Evolutionary conservation across 2,329 filamentous ascomycete genomes (phyloP).

Genomic region (Scedosporium dehoogii): DNA sequence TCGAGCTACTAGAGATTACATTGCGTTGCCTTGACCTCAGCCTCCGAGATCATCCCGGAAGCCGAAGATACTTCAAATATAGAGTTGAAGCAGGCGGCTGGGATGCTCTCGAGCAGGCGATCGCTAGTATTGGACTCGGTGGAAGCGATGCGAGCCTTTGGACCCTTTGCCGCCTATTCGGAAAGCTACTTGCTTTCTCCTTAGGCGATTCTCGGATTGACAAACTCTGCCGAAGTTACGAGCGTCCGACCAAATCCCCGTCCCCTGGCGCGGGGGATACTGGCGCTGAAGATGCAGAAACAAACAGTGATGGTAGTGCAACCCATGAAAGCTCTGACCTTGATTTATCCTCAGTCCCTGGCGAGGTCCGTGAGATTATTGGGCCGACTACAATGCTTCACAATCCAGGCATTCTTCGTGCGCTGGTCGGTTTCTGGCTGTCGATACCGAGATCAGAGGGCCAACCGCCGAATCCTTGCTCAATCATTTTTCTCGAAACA

Average conservation of each 20-base stretch:
- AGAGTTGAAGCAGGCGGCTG: constrained; percentile 70
- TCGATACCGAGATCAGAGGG: constrained; percentile 42
- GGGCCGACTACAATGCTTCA: constrained; percentile 40
- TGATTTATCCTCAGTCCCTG: constrained; percentile 3
- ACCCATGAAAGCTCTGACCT: background rate
- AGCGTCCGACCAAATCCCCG: background rate
- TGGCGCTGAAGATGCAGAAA: background rate
- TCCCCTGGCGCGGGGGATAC: background rate
- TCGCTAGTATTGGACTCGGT: constrained; percentile 57
- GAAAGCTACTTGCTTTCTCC: constrained; percentile 70
- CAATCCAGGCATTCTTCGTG: constrained; percentile 54
- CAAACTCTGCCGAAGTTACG: constrained; percentile 51
- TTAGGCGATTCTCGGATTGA: constrained; percentile 68
- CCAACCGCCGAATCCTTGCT: constrained; percentile 38
- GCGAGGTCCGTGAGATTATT: constrained; percentile 35
- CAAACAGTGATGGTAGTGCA: background rate
- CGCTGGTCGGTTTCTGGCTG: constrained; percentile 55
- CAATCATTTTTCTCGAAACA: constrained; percentile 56
- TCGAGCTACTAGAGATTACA: constrained; percentile 61
- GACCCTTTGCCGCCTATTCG: constrained; percentile 66
- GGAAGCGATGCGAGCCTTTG: constrained; percentile 57
- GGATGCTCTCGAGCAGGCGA: constrained; percentile 62
- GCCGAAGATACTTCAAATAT: constrained; percentile 75
- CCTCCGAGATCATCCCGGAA: constrained; percentile 72
- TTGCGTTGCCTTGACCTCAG: constrained; percentile 65